A percentile compares a stretch with the other conserved stretches of the same genome.
Conservation (phyloP, 1,139 yeast species). For the Taiozyma sp. region DNA sequence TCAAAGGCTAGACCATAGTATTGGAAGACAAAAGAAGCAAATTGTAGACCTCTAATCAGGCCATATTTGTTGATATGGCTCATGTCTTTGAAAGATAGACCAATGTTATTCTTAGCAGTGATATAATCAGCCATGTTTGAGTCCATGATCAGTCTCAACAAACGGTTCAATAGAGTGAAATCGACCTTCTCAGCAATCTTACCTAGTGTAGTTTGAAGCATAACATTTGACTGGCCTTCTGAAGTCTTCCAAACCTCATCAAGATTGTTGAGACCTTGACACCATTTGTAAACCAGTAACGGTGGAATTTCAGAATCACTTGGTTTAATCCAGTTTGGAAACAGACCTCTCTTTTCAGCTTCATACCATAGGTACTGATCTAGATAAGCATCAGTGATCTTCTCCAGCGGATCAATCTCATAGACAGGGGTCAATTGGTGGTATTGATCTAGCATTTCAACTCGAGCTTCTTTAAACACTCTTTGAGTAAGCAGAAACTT, state of each 20-base stretch:
- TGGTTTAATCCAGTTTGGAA: slow-evolving; percentile 97
- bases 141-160: slow-evolving; percentile 78
- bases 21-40: slow-evolving; percentile 85
- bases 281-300: slow-evolving; percentile 87
- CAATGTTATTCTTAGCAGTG: slow-evolving; percentile 85
- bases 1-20: slow-evolving; percentile 87
- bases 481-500: slow-evolving; percentile 82
- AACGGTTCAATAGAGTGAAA: slow-evolving; percentile 76
- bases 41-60: slow-evolving; percentile 81
- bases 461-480: slow-evolving; percentile 82
- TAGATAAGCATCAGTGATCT: slow-evolving; percentile 92
- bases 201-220: slow-evolving; percentile 69
- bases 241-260: slow-evolving; percentile 73
- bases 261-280: slow-evolving; percentile 87
- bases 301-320: slow-evolving; percentile 95
- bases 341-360: slow-evolving; percentile 79
- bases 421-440: slow-evolving; percentile 83
- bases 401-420: slow-evolving; percentile 86
- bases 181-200: slow-evolving; percentile 84
- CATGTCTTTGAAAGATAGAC: slow-evolving; percentile 89
- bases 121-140: slow-evolving; percentile 93
- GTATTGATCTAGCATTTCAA: slow-evolving; percentile 92
- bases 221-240: slow-evolving; percentile 76
- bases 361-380: slow-evolving; percentile 98
- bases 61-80: slow-evolving; percentile 89